Conservation (phyloP, 2,329 filamentous ascomycete species). For the Botrytis galanthina region DNA sequence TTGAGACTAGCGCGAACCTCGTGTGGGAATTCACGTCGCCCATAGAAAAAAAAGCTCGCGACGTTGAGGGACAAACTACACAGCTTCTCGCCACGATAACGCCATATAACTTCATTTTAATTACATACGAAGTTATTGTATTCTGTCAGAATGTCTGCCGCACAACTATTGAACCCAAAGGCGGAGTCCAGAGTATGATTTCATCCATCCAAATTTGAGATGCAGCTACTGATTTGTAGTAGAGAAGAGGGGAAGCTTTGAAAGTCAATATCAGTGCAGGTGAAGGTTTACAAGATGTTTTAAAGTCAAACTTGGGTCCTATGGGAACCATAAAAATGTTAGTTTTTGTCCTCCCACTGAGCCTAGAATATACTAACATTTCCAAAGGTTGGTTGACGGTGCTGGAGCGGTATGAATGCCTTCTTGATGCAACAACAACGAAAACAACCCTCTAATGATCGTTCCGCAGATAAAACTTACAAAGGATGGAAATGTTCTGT, state of each 20-base stretch:
- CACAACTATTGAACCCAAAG: conserved; percentile 97
- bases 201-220: conserved; percentile 26
- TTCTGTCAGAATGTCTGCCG: conserved; percentile 74
- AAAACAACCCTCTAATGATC: conserved; percentile 31
- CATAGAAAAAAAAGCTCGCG: conserved; percentile 21
- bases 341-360: conserved; percentile 20
- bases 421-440: conserved; percentile 14
- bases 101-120: conserved; percentile 16
- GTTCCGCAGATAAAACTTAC: conserved; percentile 84
- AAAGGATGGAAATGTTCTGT: conserved; percentile 91
- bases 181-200: conserved; percentile 87
- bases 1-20: conserved; percentile 17
- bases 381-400: conserved; percentile 63
- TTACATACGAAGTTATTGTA: conserved; percentile 20
- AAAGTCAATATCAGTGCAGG: conserved; percentile 96
- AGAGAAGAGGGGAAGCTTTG: conserved; percentile 96
- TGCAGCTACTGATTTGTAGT: conserved; percentile 38
- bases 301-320: conserved; percentile 94
- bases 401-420: conserved; percentile 58
- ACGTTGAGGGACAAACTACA: conserved; percentile 16
- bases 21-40: conserved; percentile 21
- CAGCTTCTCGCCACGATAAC: conserved; percentile 10
- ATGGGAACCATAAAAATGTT: conserved; percentile 96
- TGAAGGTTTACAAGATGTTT: conserved; percentile 88
- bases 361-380: conserved; percentile 30